Conservation (phyloP, 2,329 filamentous ascomycete genomes). For the Hortaea werneckii region DNA sequence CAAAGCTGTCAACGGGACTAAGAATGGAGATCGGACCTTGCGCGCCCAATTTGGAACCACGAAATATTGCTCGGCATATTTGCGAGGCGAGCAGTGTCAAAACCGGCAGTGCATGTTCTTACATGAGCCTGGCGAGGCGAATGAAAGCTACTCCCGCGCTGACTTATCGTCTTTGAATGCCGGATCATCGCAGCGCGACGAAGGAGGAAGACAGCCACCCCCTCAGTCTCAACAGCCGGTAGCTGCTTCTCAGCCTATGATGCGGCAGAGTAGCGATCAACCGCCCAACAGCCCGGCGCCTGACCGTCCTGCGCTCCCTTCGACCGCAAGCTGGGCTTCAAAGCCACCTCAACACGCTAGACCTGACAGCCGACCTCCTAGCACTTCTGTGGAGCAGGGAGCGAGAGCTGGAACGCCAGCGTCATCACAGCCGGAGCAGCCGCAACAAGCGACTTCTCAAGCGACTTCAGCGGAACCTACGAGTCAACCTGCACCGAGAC, state of each 20-base stretch:
- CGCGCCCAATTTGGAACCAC: conserved; percentile 78
- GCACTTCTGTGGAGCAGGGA: conserved; percentile 68
- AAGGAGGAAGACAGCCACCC: conserved; percentile 38
- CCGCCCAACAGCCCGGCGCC: conserved; percentile 18
- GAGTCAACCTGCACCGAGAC: conserved; percentile 3
- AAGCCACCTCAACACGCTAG: conserved; percentile 54
- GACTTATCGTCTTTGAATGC: conserved; percentile 93
- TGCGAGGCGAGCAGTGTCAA: conserved; percentile 86
- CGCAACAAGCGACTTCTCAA: conserved; percentile 7
- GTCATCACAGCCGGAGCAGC: conserved; percentile 1
- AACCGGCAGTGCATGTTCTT: conserved; percentile 98
- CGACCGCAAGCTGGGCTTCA: conserved; percentile 86
- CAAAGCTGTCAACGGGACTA: conserved; percentile 79
- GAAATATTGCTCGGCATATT: conserved; percentile 95
- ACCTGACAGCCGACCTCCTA: conserved; percentile 70
- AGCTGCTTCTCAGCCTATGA: conserved; percentile 53
- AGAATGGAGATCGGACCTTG: conserved; percentile 77
- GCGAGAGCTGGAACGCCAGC: conserved; percentile 30
- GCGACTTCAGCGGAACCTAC: conserved; percentile 1
- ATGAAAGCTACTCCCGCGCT: conserved; percentile 90
- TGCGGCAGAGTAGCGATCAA: conserved; percentile 42
- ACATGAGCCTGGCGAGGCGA: conserved; percentile 95
- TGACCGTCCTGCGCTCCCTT: conserved; percentile 86
- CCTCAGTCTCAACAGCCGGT: conserved; percentile 41
- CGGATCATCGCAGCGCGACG: conserved; percentile 65